A percentile compares a stretch with the other conserved stretches of the same genome.
phyloP scores from a whole-genome alignment of 495 filamentous ascomycete species.

The Bombardia bombarda region DNA sequence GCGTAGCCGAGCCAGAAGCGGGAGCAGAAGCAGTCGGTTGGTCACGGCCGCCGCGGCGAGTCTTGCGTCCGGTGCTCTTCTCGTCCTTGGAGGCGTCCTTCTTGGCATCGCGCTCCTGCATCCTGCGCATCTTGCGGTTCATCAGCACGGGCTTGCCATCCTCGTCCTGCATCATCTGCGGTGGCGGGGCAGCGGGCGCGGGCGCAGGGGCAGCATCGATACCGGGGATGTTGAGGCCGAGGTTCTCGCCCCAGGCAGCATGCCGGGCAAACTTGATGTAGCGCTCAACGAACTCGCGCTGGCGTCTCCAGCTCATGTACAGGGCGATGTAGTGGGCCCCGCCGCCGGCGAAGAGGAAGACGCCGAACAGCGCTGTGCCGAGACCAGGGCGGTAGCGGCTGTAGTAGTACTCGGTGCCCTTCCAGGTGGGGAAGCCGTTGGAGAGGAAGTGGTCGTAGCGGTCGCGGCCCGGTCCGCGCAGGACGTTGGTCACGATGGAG shows the following conservation, averaged over 20 bases:
- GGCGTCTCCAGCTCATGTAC: slow-evolving; percentile 76
- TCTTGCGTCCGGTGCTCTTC: slow-evolving; percentile 19
- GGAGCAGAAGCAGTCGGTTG: slow-evolving; percentile 7
- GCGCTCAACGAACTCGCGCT: slow-evolving; percentile 79
- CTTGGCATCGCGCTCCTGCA: slow-evolving; percentile 73
- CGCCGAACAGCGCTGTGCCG: slow-evolving; percentile 69
- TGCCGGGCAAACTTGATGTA: slow-evolving; percentile 86
- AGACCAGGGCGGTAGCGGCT: slow-evolving; percentile 83
- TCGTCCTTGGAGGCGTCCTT: slow-evolving; percentile 48
- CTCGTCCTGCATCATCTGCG: slow-evolving; percentile 38
- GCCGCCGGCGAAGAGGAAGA: slow-evolving; percentile 82
- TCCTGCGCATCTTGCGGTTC: slow-evolving; percentile 81
- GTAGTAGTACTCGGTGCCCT: slow-evolving; percentile 97
- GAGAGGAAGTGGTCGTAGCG: slow-evolving; percentile 93
- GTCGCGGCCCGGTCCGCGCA: slow-evolving; percentile 68
- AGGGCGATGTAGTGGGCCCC: slow-evolving; percentile 77
- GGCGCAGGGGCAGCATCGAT: slow-evolving; percentile 42
- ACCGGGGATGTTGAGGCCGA: slow-evolving; percentile 44
- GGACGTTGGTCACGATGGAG: slow-evolving; percentile 73
- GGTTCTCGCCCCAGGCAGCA: slow-evolving; percentile 70
- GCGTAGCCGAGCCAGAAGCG: slow-evolving; percentile 22
- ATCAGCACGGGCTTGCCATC: slow-evolving; percentile 43
- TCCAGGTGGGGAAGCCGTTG: slow-evolving; percentile 94
- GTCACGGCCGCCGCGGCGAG: slow-evolving; percentile 14
- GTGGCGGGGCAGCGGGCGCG: slow-evolving; percentile 16